Evolutionary conservation across 1,139 yeast species (phyloP).

Genomic region (Diutina pseudorugosa): DNA sequence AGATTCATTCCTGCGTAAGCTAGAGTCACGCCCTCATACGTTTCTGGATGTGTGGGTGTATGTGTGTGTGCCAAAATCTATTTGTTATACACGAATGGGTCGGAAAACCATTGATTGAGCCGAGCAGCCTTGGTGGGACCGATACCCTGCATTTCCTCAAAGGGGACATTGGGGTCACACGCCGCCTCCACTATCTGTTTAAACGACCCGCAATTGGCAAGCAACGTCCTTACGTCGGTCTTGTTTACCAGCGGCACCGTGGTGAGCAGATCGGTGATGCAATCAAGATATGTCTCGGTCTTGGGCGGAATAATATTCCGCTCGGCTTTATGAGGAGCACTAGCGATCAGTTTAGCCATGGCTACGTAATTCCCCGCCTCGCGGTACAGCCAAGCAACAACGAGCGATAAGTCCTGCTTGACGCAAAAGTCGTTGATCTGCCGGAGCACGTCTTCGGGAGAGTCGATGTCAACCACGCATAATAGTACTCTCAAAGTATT

Average conservation of each 20-base stretch:
- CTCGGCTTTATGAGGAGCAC: not conserved
- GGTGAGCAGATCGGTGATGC: conserved; percentile 18
- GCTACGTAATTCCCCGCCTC: conserved; percentile 79
- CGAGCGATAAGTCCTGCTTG: conserved; percentile 55
- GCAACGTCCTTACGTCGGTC: conserved; percentile 44
- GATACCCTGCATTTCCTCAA: conserved; percentile 36
- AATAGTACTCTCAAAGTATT: conserved; percentile 49
- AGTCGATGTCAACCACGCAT: conserved; percentile 68
- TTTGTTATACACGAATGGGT: conserved; percentile 41
- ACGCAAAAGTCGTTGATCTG: conserved; percentile 63
- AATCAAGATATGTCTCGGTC: not conserved
- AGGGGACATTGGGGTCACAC: conserved; percentile 14
- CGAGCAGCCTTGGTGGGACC: conserved; percentile 41
- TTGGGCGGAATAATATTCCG: not conserved
- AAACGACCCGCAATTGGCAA: conserved; percentile 42
- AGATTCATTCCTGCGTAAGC: not conserved
- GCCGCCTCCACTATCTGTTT: conserved; percentile 30
- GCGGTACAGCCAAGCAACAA: conserved; percentile 71
- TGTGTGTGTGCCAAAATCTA: conserved; percentile 6
- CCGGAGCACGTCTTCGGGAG: conserved; percentile 55
- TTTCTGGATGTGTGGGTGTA: too few species aligned
- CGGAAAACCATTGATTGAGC: conserved; percentile 31
- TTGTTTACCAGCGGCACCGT: conserved; percentile 43
- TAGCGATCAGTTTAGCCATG: not conserved
- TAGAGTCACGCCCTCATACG: not conserved